Conservation (phyloP, 169 alveolate species). For the Perkinsus olseni region DNA sequence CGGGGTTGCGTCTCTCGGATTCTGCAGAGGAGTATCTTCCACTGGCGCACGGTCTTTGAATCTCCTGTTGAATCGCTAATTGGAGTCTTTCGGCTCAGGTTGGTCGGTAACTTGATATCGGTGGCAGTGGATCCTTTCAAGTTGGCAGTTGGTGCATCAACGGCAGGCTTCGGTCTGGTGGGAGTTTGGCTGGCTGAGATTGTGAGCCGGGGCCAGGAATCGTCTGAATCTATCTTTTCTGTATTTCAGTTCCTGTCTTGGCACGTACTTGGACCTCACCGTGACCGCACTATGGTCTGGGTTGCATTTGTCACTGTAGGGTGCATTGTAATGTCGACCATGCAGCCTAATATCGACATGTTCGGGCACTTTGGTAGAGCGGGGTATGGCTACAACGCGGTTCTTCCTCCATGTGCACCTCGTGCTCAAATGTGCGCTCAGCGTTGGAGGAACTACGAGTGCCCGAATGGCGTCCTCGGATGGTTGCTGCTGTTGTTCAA, state of each 20-base stretch:
- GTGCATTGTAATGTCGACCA: constrained; percentile 2
- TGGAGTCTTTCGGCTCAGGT: no score
- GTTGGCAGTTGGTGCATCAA: constrained; percentile 45
- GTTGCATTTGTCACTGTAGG: not conserved
- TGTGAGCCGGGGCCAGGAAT: constrained; percentile 16
- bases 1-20: constrained; percentile 1
- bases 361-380: constrained; percentile 8
- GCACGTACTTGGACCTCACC: not conserved
- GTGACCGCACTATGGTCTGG: not conserved
- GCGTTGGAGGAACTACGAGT: no score
- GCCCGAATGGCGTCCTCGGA: no score
- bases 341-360: constrained; percentile 13
- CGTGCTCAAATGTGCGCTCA: no score
- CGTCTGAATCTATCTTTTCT: no score
- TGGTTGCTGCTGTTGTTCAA: no score
- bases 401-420: no score
- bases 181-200: constrained; percentile 40
- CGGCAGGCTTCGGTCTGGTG: constrained; percentile 40
- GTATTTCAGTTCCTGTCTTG: not conserved
- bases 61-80: no score
- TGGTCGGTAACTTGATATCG: constrained; percentile 36
- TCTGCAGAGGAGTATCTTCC: no score
- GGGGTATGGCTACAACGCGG: no score
- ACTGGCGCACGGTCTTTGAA: no score
- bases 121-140: constrained; percentile 39